Evolutionary conservation across 805 yeast species (phyloP).

Genomic region (Metschnikowia hibisci): DNA sequence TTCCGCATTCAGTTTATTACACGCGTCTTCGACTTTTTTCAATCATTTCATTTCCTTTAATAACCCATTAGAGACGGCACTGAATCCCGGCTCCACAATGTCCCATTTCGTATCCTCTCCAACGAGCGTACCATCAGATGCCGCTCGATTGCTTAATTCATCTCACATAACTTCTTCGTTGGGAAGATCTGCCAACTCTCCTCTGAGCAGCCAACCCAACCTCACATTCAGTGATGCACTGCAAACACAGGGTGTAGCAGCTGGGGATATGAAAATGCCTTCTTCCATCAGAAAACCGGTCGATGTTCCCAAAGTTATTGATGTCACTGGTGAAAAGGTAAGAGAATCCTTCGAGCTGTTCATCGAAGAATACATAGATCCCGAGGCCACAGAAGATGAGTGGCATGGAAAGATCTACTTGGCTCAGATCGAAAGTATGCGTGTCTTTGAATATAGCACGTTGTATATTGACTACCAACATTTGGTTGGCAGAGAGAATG

Average conservation of each 20-base stretch:
- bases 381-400: constrained; percentile 30
- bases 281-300: constrained; percentile 16
- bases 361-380: constrained; percentile 58
- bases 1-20: constrained; percentile 10
- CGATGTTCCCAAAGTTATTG: constrained; percentile 76
- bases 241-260: constrained; percentile 39
- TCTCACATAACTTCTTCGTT: constrained; percentile 43
- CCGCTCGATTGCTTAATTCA: constrained; percentile 36
- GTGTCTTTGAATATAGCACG: constrained; percentile 67
- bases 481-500: constrained; percentile 68
- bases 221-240: constrained; percentile 20
- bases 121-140: constrained; percentile 41
- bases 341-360: constrained; percentile 87
- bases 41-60: neutral
- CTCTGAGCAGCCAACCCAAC: constrained; percentile 24
- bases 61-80: neutral
- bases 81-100: constrained; percentile 20
- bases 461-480: constrained; percentile 84
- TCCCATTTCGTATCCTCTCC: constrained; percentile 44
- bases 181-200: constrained; percentile 35
- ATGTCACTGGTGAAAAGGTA: constrained; percentile 90
- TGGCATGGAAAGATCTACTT: constrained; percentile 62
- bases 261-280: constrained; percentile 48
- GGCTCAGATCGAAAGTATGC: constrained; percentile 79
- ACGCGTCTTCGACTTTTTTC: constrained; percentile 8